Conservation (phyloP, 2,329 filamentous ascomycete genomes). For the Aspergillus puulaauensis region DNA sequence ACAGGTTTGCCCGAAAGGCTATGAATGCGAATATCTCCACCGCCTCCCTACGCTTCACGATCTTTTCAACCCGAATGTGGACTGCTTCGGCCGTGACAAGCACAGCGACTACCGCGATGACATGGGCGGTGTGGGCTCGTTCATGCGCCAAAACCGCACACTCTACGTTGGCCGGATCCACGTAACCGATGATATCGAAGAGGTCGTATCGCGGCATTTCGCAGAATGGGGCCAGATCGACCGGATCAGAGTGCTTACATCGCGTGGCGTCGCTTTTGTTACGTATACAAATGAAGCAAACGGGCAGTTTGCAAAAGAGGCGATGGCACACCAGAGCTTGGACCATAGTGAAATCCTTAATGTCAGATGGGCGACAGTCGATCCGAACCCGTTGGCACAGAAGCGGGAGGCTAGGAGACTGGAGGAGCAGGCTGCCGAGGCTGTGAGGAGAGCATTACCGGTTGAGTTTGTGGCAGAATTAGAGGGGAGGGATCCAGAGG, state of each 20-base stretch:
- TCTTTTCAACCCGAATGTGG: conserved; percentile 88
- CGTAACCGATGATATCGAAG: conserved; percentile 94
- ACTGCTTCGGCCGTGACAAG: conserved; percentile 94
- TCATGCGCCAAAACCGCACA: conserved; percentile 90
- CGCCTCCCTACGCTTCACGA: conserved; percentile 83
- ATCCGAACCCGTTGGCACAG: conserved; percentile 93
- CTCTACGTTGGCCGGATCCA: conserved; percentile 93
- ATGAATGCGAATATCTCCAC: conserved; percentile 93
- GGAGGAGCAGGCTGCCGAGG: conserved; percentile 95
- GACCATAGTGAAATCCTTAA: conserved; percentile 93
- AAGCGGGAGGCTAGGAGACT: conserved; percentile 84
- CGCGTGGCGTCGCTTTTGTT: conserved; percentile 87
- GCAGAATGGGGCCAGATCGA: conserved; percentile 96
- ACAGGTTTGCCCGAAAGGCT: conserved; percentile 64
- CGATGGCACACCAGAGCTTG: conserved; percentile 91
- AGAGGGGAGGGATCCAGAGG: conserved; percentile 84
- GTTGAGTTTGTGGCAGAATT: conserved; percentile 91
- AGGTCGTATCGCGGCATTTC: conserved; percentile 91
- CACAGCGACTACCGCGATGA: conserved; percentile 91
- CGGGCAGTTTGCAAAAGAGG: conserved; percentile 86
- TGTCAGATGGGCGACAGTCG: conserved; percentile 93
- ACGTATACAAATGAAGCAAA: conserved; percentile 92
- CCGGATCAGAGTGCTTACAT: conserved; percentile 81
- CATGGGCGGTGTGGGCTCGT: conserved; percentile 95
- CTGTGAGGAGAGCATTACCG: conserved; percentile 81